Evolutionary conservation across 2,329 filamentous ascomycete genomes (phyloP), one percentile per base, ranked within the genome.

Genomic region (Niveomyces coronatus): DNA sequence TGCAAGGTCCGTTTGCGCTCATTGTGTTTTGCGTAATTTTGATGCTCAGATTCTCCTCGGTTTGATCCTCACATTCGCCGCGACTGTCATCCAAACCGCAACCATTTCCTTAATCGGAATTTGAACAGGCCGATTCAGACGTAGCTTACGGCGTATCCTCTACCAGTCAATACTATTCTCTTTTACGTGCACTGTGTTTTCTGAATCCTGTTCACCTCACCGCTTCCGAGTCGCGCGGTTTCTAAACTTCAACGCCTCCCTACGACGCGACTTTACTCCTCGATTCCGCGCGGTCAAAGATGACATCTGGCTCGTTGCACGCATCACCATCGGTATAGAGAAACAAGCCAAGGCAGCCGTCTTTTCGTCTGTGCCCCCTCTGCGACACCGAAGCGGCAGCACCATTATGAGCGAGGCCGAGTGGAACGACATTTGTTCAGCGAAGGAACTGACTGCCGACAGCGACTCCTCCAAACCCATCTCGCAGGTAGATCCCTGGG

Each of bases 21-120:
- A 8, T 8, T 13, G n/a, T 22, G 3, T 5, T 16, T 34, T 29
- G 16, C n/a, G 14, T 10, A 9, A 9, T 20, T 19, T 31, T 40
- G 38, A 31, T 28, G 33, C 18, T 41, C 39, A 41, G 33, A 31
- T 41, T 41, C 33, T 41, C 16, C 28, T 41, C 15, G n/a, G 23
- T 29, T 39, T 24, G 18, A 18, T 18, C 16, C 19, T 39, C 37
- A 39, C 37, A 6, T 34, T n/a, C n/a, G n/a, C n/a, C n/a, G n/a
- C n/a, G n/a, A n/a, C n/a, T n/a, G n/a, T n/a, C n/a, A n/a, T n/a
- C n/a, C n/a, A n/a, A n/a, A n/a, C n/a, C n/a, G n/a, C n/a, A n/a
- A n/a, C n/a, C n/a, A n/a, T n/a, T n/a, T n/a, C n/a, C n/a, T n/a
- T n/a, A n/a, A n/a, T n/a, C n/a, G n/a, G n/a, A n/a, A n/a, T n/a